phyloP scores from a whole-genome alignment of 2,329 filamentous ascomycete species.

The Verticillium albo-atrum region DNA sequence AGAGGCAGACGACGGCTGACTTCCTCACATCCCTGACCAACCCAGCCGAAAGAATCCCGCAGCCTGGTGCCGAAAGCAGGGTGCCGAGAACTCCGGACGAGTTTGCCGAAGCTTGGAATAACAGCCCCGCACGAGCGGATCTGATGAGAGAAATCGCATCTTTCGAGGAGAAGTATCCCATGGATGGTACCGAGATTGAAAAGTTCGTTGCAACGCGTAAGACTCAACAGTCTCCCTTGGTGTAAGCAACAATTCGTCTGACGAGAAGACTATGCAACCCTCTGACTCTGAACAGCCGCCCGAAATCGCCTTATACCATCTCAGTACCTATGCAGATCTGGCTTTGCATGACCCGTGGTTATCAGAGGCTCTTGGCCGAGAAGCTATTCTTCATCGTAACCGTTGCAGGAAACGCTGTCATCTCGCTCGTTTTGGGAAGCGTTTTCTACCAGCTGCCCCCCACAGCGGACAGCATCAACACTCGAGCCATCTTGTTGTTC shows the following conservation, averaged over 20 bases:
- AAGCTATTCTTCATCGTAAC: conserved; percentile 62
- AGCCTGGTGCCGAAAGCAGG: conserved; percentile 47
- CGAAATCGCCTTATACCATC: conserved; percentile 51
- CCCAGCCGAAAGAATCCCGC: conserved; percentile 55
- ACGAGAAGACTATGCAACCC: background rate
- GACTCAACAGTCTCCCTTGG: conserved; percentile 44
- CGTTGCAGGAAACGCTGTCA: conserved; percentile 26
- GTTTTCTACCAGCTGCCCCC: conserved; percentile 58
- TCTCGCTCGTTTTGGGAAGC: conserved; percentile 55
- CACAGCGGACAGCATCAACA: conserved; percentile 52
- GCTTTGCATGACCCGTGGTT: conserved; percentile 54
- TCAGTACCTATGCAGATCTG: conserved; percentile 57
- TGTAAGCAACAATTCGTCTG: conserved; percentile 39
- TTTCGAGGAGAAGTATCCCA: conserved; percentile 6
- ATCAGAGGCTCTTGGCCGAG: conserved; percentile 49
- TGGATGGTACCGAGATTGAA: conserved; percentile 1
- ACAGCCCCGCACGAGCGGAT: conserved; percentile 2
- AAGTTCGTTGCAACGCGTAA: conserved; percentile 4
- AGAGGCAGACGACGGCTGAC: conserved; percentile 59
- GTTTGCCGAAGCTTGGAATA: conserved; percentile 23
- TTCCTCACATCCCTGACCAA: conserved; percentile 68
- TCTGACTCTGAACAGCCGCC: background rate
- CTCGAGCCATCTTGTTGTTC: conserved; percentile 18
- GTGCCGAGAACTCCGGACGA: conserved; percentile 54
- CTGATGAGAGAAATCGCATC: conserved; percentile 2